These are phyloP conservation scores for Astrocystis sublimbata DNA, from an alignment of 495 filamentous ascomycete species.

Conservation along the genomic window DNA sequence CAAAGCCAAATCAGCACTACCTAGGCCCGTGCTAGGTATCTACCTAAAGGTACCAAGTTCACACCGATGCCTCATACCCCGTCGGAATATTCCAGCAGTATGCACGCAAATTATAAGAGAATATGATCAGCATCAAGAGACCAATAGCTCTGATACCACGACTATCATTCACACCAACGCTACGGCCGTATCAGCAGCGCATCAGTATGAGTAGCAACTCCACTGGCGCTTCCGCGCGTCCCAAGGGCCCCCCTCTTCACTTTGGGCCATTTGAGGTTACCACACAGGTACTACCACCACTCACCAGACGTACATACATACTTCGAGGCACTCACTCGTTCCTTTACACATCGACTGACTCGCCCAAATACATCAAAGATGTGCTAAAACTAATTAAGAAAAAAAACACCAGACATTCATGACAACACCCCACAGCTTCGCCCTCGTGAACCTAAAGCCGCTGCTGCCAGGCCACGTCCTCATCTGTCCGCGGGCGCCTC, in stretches of 20 bases:
- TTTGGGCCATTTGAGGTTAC: conserved; percentile 69
- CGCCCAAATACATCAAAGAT: neutral
- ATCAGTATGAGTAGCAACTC: conserved; percentile 1
- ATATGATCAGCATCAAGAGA: conserved; percentile 8
- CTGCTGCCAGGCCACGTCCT: conserved; percentile 93
- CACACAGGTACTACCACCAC: conserved; percentile 49
- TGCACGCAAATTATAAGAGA: neutral
- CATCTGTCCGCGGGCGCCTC: conserved; percentile 64
- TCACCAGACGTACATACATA: too few relatives aligned
- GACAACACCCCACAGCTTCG: conserved; percentile 73
- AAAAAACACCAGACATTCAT: conserved; percentile 69
- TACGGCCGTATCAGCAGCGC: neutral
- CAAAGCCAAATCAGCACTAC: neutral
- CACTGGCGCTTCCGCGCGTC: neutral
- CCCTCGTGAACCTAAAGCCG: conserved; percentile 92
- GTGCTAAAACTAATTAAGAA: conserved; percentile 22
- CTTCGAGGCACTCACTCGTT: too few relatives aligned
- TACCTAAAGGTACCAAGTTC: too few relatives aligned
- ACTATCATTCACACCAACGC: neutral
- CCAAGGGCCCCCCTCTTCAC: conserved; percentile 44
- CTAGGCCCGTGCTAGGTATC: too few relatives aligned
- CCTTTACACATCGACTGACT: neutral
- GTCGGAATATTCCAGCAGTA: neutral
- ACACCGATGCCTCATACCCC: neutral
- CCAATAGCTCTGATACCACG: neutral